phyloP scores from a whole-genome alignment of 805 yeast species.

The Saccharomycopsis sp. region DNA sequence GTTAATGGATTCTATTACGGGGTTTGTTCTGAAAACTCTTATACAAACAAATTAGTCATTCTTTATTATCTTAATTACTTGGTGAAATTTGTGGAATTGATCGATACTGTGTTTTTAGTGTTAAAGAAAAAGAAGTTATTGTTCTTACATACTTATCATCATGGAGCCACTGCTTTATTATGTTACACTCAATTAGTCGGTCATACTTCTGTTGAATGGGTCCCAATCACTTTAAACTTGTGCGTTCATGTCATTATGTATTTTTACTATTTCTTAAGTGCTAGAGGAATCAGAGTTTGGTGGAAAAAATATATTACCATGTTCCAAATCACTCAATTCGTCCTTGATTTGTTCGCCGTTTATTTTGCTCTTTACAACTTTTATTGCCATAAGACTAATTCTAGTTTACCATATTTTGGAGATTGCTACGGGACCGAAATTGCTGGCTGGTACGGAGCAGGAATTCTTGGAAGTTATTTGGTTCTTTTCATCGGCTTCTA shows the following conservation, averaged over 20 bases:
- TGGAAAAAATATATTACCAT: slow-evolving; percentile 99
- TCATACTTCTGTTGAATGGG: slow-evolving; percentile 88
- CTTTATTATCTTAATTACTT: slow-evolving; percentile 86
- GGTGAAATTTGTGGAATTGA: slow-evolving; percentile 78
- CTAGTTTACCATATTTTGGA: slow-evolving; percentile 64
- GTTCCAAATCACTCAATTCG: slow-evolving; percentile 87
- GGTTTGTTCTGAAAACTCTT: slow-evolving; percentile 67
- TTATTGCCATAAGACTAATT: slow-evolving; percentile 51
- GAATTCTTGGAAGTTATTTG: slow-evolving; percentile 79
- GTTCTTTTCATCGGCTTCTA: slow-evolving; percentile 88
- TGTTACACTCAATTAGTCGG: slow-evolving; percentile 93
- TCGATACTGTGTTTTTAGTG: slow-evolving; percentile 88
- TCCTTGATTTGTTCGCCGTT: slow-evolving; percentile 81
- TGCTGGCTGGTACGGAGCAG: slow-evolving; percentile 89
- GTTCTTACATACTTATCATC: slow-evolving; percentile 93
- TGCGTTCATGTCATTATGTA: slow-evolving; percentile 95
- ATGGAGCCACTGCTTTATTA: slow-evolving; percentile 93
- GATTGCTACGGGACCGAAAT: slow-evolving; percentile 86
- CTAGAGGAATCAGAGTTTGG: slow-evolving; percentile 94
- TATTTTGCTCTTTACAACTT: slow-evolving; percentile 75
- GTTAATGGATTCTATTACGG: slow-evolving; percentile 74
- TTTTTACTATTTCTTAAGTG: slow-evolving; percentile 90
- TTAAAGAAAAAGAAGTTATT: slow-evolving; percentile 85
- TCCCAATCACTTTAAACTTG: slow-evolving; percentile 79
- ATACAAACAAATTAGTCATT: slow-evolving; percentile 75